phyloP scores from a whole-genome alignment of 805 yeast species.

The Saccharomycopsis selenospora region DNA sequence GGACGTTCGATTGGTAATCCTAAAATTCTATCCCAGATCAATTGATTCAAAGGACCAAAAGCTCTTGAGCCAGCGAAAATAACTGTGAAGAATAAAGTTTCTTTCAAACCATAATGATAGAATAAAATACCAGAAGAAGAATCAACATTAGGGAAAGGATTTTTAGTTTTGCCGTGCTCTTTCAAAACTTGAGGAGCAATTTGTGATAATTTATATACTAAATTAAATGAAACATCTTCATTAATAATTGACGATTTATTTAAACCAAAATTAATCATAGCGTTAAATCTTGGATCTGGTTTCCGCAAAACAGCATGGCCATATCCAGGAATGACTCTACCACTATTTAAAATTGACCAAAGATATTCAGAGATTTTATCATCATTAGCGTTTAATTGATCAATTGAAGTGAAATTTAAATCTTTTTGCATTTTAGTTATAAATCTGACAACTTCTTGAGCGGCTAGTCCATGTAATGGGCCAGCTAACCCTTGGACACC shows the following conservation, averaged over 20 bases:
- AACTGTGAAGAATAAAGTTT: constrained; percentile 70
- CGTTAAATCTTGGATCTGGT: constrained; percentile 76
- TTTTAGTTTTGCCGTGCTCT: constrained; percentile 77
- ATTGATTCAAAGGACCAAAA: constrained; percentile 70
- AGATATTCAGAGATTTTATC: constrained; percentile 56
- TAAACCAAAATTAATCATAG: constrained; percentile 63
- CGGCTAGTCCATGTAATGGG: constrained; percentile 79
- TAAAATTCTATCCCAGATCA: constrained; percentile 69
- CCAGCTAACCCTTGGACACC: constrained; percentile 83
- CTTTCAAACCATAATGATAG: constrained; percentile 72
- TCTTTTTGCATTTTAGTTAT: constrained; percentile 53
- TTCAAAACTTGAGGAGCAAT: constrained; percentile 71
- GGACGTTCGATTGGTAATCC: constrained; percentile 83
- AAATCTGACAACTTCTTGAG: constrained; percentile 78
- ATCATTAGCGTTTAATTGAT: constrained; percentile 26
- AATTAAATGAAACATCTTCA: constrained; percentile 54
- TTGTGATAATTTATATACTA: constrained; percentile 58
- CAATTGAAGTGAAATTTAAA: constrained; percentile 18
- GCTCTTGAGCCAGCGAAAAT: constrained; percentile 79
- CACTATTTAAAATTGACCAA: constrained; percentile 64
- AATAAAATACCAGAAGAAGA: constrained; percentile 72
- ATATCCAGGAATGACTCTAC: constrained; percentile 81
- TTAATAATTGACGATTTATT: constrained; percentile 45
- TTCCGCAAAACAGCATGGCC: constrained; percentile 82
- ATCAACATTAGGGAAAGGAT: constrained; percentile 83